Percentiles rank a stretch among this genome's conserved stretches.
Evolutionary conservation across 2,329 filamentous ascomycete species (phyloP).

Genomic region (Didymella glomerata): DNA sequence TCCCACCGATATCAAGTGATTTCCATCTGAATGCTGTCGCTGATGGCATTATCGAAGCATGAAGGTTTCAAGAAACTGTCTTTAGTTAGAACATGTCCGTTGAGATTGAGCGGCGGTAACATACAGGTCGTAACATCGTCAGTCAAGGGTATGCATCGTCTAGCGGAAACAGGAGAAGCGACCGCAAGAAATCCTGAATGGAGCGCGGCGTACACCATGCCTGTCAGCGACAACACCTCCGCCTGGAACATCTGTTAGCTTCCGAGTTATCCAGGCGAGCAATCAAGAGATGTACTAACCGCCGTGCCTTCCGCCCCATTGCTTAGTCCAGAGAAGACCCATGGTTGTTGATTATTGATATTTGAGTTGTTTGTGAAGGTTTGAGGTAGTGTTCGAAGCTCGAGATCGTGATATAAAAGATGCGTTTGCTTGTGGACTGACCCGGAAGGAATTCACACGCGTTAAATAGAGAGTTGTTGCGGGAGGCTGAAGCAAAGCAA

Average conservation of each 20-base stretch:
- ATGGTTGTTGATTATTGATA: slow-evolving; percentile 42
- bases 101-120: slow-evolving; percentile 1
- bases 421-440: slow-evolving; percentile 15
- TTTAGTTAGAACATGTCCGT: slow-evolving; percentile 1
- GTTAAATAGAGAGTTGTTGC: slow-evolving; percentile 27
- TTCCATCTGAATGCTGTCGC: slow-evolving; percentile 4
- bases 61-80: slow-evolving; percentile 1
- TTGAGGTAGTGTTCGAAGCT: slow-evolving; percentile 1
- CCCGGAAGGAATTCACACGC: slow-evolving; percentile 5
- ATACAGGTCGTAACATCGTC: slow-evolving; percentile 40
- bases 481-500: slow-evolving; percentile 27
- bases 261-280: slow-evolving; percentile 22
- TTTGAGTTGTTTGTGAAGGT: slow-evolving; percentile 21
- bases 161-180: slow-evolving; percentile 63
- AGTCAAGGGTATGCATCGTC: slow-evolving; percentile 37
- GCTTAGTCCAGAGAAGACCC: slow-evolving; percentile 59
- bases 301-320: slow-evolving; percentile 54
- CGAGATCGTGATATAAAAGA: slow-evolving; percentile 1
- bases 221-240: slow-evolving; percentile 62
- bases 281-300: slow-evolving; percentile 43
- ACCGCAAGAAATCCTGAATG: slow-evolving; percentile 61
- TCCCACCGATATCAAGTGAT: not conserved
- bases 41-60: slow-evolving; percentile 1
- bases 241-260: slow-evolving; percentile 47
- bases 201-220: slow-evolving; percentile 60